Evolutionary conservation across 2,329 filamentous ascomycete genomes (phyloP).

Genomic region (Colletotrichum higginsianum): DNA sequence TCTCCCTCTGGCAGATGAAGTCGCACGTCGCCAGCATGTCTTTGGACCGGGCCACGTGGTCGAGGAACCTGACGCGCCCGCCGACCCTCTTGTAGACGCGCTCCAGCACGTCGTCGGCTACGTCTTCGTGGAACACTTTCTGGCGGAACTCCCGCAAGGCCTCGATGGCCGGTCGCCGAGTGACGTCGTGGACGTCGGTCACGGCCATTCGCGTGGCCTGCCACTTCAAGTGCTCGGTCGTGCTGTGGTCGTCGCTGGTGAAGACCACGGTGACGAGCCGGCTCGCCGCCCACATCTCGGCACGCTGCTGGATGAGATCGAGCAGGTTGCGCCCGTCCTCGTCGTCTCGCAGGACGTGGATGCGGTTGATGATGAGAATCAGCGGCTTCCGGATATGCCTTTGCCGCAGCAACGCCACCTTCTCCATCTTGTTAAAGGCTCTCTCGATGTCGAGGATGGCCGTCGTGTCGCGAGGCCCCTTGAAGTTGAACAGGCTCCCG

Average conservation of each 20-base stretch:
- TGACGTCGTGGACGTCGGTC: conserved; percentile 66
- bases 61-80: conserved; percentile 67
- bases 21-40: conserved; percentile 68
- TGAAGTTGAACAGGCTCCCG: conserved; percentile 79
- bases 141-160: conserved; percentile 65
- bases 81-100: conserved; percentile 69
- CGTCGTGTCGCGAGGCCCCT: conserved; percentile 78
- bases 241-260: conserved; percentile 73
- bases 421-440: conserved; percentile 82
- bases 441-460: conserved; percentile 80
- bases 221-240: conserved; percentile 69
- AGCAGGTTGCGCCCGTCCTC: conserved; percentile 77
- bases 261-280: conserved; percentile 74
- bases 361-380: conserved; percentile 77
- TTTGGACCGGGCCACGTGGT: conserved; percentile 65
- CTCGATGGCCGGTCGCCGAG: conserved; percentile 62
- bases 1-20: conserved; percentile 75
- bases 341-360: conserved; percentile 77
- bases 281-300: conserved; percentile 81
- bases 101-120: conserved; percentile 57
- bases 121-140: conserved; percentile 61
- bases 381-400: conserved; percentile 65
- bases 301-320: conserved; percentile 79
- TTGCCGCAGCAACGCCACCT: conserved; percentile 73
- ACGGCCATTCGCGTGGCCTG: conserved; percentile 70